Conservation (phyloP, 345 rosid species). For the Raphanus sativus region DNA sequence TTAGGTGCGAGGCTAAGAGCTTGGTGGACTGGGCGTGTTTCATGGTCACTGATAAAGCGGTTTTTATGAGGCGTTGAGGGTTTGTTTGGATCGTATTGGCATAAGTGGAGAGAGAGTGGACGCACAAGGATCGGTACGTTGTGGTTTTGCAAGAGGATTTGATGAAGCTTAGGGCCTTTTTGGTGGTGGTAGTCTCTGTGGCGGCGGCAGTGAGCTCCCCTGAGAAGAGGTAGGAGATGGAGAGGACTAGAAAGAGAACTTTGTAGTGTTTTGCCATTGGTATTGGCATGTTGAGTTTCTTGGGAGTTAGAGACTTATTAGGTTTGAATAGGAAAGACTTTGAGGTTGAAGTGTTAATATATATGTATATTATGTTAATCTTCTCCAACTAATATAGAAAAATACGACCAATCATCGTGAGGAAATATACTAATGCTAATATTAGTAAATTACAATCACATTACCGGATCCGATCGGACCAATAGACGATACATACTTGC, state of each 20-base stretch:
- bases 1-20: slow-evolving; percentile 49
- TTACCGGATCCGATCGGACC: too few relatives aligned
- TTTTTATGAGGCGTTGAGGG: slow-evolving; percentile 52
- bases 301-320: neutral
- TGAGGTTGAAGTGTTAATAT: neutral
- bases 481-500: too few relatives aligned
- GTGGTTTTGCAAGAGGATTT: neutral
- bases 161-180: neutral
- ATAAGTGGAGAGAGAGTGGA: slow-evolving; percentile 52
- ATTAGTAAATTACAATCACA: too few relatives aligned
- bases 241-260: neutral
- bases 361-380: too few relatives aligned
- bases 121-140: slow-evolving; percentile 39
- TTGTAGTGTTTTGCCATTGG: neutral
- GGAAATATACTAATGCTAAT: too few relatives aligned
- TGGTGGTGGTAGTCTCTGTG: neutral
- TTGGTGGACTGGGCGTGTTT: slow-evolving; percentile 47
- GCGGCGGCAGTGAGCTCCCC: neutral
- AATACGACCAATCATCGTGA: too few relatives aligned
- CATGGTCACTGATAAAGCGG: slow-evolving; percentile 65
- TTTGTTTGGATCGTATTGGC: slow-evolving; percentile 56
- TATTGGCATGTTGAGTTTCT: neutral
- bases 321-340: neutral
- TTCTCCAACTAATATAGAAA: too few relatives aligned
- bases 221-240: neutral